Evolutionary conservation across 129 eudicot genomes (phyloP), one percentile per base, ranked within the genome.

Genomic region (Escallonia herrerae): DNA sequence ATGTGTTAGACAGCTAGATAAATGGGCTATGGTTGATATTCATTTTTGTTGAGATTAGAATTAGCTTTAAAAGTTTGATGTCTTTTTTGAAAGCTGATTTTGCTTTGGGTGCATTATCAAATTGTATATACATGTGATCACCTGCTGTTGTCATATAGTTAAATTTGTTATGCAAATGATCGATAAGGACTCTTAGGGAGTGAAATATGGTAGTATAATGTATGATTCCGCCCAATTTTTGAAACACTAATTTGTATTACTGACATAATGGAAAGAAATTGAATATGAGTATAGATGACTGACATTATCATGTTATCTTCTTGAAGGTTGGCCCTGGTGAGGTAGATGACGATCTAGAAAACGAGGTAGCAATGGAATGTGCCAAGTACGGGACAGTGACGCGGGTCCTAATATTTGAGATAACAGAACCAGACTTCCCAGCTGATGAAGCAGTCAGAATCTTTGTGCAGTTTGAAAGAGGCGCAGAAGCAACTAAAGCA

Each of bases 401-500:
- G 2, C 72, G 91, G 58, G 98, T 93, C 72, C 78, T 93, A 49
- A 93, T 93, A 81, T 93, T 93, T 76, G 97, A 91, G 80, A 91
- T 91, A 65, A 91, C 97, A 5, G 97, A 91, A 66, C 87, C 81
- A 40, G 79, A 81, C 70, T 91, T 91, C 80, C 97, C 97, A 57
- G 77, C 76, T 8, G 86, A 85, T n/a, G 97, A 91, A 77, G 97
- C 97, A 50, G 97, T 91, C 22, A 83, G 96, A 71, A 91, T 91
- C 15, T 87, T 91, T 70, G 89, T 91, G 76, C 96, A 91, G 79
- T 87, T 91, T 83, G 97, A 91, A 79, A 85, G 86, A 79, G 70
- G 94, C 38, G 97, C 86, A 42, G 89, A 91, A 72, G 89, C 97
- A 77, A 87, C 95, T n/a, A 91, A 87, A 72, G 96, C 97, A 38